Percentiles rank a stretch among this genome's conserved stretches.
Evolutionary conservation across 2,329 filamentous ascomycete genomes (phyloP).

Genomic region (Aureobasidium sp.): DNA sequence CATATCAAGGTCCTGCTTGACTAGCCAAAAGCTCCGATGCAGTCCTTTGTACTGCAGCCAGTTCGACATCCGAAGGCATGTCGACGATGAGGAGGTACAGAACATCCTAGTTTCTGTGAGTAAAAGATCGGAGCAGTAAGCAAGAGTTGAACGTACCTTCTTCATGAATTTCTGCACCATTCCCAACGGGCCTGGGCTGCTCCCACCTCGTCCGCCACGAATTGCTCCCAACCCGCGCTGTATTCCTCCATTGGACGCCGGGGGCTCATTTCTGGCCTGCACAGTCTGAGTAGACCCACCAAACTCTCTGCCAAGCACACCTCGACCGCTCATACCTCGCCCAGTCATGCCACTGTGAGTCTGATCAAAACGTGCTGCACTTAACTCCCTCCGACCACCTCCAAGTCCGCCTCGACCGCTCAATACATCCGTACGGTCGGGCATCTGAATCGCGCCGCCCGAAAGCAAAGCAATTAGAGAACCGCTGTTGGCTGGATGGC

Average conservation of each 20-base stretch:
- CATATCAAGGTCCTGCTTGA: background rate
- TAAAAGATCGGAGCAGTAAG: too few relatives aligned
- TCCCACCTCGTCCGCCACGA: background rate
- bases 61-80: constrained; percentile 40
- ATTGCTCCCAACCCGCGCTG: background rate
- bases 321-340: background rate
- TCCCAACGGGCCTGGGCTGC: constrained; percentile 10
- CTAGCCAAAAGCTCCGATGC: background rate
- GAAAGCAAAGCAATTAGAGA: constrained; percentile 41
- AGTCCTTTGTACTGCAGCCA: constrained; percentile 24
- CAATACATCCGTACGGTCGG: background rate
- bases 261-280: background rate
- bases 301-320: background rate
- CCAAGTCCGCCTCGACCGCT: background rate
- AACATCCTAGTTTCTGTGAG: constrained; percentile 33
- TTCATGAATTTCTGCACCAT: constrained; percentile 20
- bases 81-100: constrained; percentile 48
- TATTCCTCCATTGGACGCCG: background rate
- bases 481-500: constrained; percentile 45
- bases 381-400: background rate
- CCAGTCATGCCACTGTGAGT: background rate
- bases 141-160: constrained; percentile 9
- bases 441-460: constrained; percentile 34
- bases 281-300: background rate
- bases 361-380: background rate